These are phyloP conservation scores for Tolypocladium amazonense DNA, from an alignment of 2,329 filamentous ascomycete species.

Conservation along the genomic window DNA sequence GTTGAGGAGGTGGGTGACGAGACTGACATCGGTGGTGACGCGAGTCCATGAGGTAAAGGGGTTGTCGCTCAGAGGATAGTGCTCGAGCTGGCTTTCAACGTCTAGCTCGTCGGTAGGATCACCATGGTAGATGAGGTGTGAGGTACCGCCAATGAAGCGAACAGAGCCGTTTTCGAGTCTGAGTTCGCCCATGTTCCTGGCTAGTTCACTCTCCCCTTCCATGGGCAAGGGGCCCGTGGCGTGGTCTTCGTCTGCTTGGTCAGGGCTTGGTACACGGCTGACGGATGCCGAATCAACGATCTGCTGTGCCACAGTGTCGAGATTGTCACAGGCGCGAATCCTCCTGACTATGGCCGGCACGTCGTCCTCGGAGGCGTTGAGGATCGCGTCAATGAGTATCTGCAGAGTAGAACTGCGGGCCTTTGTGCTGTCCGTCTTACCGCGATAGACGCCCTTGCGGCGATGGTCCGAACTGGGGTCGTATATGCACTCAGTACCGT, in stretches of 20 bases:
- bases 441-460: constrained; percentile 92
- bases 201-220: constrained; percentile 66
- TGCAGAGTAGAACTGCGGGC: constrained; percentile 80
- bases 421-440: constrained; percentile 82
- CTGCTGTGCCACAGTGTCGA: constrained; percentile 44
- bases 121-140: constrained; percentile 76
- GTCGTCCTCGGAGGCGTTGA: constrained; percentile 84
- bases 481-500: constrained; percentile 83
- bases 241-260: constrained; percentile 28
- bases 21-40: constrained; percentile 67
- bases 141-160: constrained; percentile 88
- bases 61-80: constrained; percentile 46
- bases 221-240: constrained; percentile 26
- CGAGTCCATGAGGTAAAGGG: constrained; percentile 79
- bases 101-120: constrained; percentile 28
- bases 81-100: constrained; percentile 31
- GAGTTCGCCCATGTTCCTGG: constrained; percentile 87
- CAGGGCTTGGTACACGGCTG: constrained; percentile 15
- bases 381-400: constrained; percentile 82
- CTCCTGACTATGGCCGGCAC: constrained; percentile 71
- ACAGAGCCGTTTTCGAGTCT: constrained; percentile 78
- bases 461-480: constrained; percentile 94
- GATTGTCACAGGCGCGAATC: constrained; percentile 75
- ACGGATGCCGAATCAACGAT: constrained; percentile 32
- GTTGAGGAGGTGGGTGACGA: constrained; percentile 80